Base-by-base conservation (phyloP, 78 protist genomes). In the Cavenderia fasciculata region DNA sequence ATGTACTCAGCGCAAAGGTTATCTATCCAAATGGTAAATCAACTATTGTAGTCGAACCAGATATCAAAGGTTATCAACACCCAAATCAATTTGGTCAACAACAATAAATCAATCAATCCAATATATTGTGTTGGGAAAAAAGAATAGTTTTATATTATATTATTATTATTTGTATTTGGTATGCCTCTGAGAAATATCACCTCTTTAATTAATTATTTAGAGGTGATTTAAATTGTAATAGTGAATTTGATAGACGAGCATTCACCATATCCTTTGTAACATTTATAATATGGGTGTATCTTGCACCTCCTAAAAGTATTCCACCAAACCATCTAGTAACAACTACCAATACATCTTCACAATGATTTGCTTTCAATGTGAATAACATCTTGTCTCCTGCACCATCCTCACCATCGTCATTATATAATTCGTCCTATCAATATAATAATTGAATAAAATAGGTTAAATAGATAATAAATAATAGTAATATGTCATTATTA, bases 351-450 rank as follows among this genome's bases (percentile, higher is more conserved):
- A 89, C 40, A 5, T 77, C 54, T 38, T 89, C 74, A 40, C 74
- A 43, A 41, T 89, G 78, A 49, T 46, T 89, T 34, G 54, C 56
- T 52, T 23, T 47, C 69, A 89, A 23, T 40, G 82, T 65, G 40
- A 65, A 69, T 31, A 77, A 23, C 82, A 89, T 79, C 23, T 74
- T 89, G 6, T 77, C 88, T n/a, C 94, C 88, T 43, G 94, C 94
- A 5, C 89, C 88, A 41, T 38, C 87, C 33, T 89, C 94, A 21
- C 94, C 94, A 76, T 89, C 94, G 23, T 89, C 94, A 44, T 89
- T 65, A 40, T 43, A 57, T 38, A 77, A 72, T 68, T 89, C 94
- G 61, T 87, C 62, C 86, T 59, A 71, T 31, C 16, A 40, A 7
- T 8, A 38, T 41, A 31, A n/a, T 31, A 31, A 25, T 33, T 1